Conservation (phyloP, 1,284 basidiomycete species). For the Trichosporon inkin region DNA sequence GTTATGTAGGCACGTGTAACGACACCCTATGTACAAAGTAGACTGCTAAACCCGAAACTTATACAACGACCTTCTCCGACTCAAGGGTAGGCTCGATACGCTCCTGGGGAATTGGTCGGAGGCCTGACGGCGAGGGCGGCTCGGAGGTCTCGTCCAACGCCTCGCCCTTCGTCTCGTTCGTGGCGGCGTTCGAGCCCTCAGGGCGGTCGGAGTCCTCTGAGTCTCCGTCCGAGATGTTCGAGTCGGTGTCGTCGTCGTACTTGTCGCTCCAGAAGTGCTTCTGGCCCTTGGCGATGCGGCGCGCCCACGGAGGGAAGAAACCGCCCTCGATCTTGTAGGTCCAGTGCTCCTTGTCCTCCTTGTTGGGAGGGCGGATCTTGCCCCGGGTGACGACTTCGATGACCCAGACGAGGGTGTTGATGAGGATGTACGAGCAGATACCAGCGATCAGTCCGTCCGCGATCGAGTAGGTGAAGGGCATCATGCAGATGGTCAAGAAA, state of each 20-base stretch:
- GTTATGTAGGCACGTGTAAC: too few relatives aligned
- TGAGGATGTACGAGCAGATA: conserved; percentile 21
- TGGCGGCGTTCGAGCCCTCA: neutral
- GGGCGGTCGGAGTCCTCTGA: neutral
- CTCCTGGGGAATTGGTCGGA: neutral
- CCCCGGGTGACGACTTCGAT: conserved; percentile 18
- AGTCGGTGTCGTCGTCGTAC: conserved; percentile 1
- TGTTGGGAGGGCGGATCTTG: conserved; percentile 18
- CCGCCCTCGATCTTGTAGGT: conserved; percentile 24
- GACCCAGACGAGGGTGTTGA: conserved; percentile 19
- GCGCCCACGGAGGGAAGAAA: conserved; percentile 21
- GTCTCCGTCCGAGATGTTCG: neutral
- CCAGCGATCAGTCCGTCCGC: conserved; percentile 27
- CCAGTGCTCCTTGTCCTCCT: conserved; percentile 24
- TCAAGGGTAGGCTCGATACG: neutral
- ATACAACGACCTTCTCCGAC: neutral
- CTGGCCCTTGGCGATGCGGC: conserved; percentile 15
- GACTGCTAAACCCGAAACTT: neutral
- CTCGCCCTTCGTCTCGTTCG: neutral
- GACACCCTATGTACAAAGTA: too few relatives aligned
- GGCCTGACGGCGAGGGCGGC: neutral
- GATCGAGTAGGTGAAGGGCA: conserved; percentile 60
- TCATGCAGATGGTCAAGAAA: conserved; percentile 71
- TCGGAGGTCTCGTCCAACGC: neutral
- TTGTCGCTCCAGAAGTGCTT: conserved; percentile 23